Percentiles rank a stretch among this genome's conserved stretches.
Evolutionary conservation across 1,284 basidiomycete genomes (phyloP).

Genomic region (Mycena citricolor): DNA sequence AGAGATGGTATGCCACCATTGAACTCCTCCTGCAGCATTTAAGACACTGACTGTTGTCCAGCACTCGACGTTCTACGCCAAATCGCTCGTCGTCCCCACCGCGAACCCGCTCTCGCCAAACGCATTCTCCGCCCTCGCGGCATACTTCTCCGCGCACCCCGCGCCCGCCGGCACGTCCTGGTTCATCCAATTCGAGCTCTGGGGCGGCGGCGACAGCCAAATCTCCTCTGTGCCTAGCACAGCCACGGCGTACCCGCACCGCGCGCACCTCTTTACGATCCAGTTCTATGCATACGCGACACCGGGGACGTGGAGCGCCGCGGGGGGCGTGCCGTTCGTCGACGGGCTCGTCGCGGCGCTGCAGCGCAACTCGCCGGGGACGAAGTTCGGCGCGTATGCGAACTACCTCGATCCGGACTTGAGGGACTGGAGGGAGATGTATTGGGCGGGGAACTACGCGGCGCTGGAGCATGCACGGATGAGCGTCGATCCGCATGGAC

Average conservation of each 20-base stretch:
- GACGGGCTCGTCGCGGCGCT: slow-evolving; percentile 26
- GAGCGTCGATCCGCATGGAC: slow-evolving; percentile 3
- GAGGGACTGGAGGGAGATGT: slow-evolving; percentile 32
- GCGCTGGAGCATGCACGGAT: slow-evolving; percentile 3
- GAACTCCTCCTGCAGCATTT: background rate
- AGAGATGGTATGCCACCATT: slow-evolving; percentile 3
- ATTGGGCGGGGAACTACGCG: slow-evolving; percentile 10
- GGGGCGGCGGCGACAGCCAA: slow-evolving; percentile 26
- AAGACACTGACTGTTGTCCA: background rate
- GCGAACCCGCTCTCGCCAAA: slow-evolving; percentile 1
- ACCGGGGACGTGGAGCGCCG: slow-evolving; percentile 22
- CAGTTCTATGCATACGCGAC: slow-evolving; percentile 27
- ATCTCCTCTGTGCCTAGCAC: slow-evolving; percentile 20
- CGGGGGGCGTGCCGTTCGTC: slow-evolving; percentile 6
- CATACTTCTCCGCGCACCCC: slow-evolving; percentile 8
- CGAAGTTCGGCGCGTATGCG: slow-evolving; percentile 40
- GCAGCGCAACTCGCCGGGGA: slow-evolving; percentile 35
- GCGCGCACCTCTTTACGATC: slow-evolving; percentile 24
- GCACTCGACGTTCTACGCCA: slow-evolving; percentile 31
- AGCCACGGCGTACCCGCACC: slow-evolving; percentile 29
- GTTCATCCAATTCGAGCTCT: slow-evolving; percentile 28
- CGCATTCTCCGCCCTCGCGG: slow-evolving; percentile 13
- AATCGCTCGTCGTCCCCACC: slow-evolving; percentile 21
- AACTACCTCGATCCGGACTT: slow-evolving; percentile 43
- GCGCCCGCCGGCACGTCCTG: slow-evolving; percentile 1